Base-by-base conservation (phyloP, 441 rosid genomes). In the Pelargonium australe region DNA sequence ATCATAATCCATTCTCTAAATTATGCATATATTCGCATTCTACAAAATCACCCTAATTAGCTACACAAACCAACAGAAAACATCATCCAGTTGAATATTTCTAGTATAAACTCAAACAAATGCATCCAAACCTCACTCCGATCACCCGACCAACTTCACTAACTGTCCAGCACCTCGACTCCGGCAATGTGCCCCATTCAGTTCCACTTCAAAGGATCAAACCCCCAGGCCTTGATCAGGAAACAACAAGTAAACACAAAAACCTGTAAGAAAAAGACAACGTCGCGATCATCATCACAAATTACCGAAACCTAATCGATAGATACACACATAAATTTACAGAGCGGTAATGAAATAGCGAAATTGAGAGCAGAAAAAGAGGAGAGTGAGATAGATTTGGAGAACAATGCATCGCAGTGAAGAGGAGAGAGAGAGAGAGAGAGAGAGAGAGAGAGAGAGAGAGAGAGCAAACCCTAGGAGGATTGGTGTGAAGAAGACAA, bases 1-100 rank as follows among this genome's bases (percentile, higher is more conserved):
- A 17, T 81, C 85, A 45, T 88, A 87, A 28, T 88, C 96, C 96
- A 91, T 91, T 68, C 76, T 67, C 75, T 75, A 72, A 75, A 62
- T 14, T 51, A 67, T 37, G 41, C 47, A 47, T 25, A 51, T 40
- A 17, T 58, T 63, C 12, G 16, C 76, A 73, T 75, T 72, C 81
- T 70, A 74, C 51, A 53, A 5, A 55, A 19, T 67, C 61, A 45
- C 43, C 34, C 25, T 63, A 40, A 44, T 16, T 51, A 64, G 41
- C 69, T 66, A 63, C 8, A 71, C 34, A 64, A 34, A 45, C 60
- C 40, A 43, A 31, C 37, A 31, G 4, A 31, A 31, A 31, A 31
- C 37, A 31, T 31, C 37, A 31, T 31, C 37, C 5, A 31, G 37
- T 31, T 31, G 37, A 31, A 31, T 31, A 31, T 31, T 2, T 31